Base-by-base conservation (phyloP, 176 grass and related monocot species). In the Ananas comosus region DNA sequence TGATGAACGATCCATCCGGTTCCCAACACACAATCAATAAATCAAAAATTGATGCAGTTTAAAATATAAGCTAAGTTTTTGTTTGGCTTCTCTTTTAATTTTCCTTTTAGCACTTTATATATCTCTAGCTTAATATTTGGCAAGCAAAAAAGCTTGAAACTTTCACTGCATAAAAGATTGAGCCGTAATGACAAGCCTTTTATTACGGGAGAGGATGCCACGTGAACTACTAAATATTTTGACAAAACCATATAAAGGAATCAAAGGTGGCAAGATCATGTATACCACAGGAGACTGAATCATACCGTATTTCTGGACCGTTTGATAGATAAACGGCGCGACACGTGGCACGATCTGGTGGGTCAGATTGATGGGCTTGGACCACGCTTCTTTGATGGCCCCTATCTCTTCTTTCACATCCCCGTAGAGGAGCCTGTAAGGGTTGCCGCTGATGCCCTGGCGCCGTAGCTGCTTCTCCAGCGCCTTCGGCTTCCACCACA, bases 401-500 rank as follows among this genome's bases (percentile, higher is more conserved):
- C 50, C 10, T 11, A 24, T 73, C 16, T 64, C 71, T 48, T 73
- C 71, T 3, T 63, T 63, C 53, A 73, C 7, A 10, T 73, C 71
- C 29, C 71, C 71, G 3, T 21, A 25, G 6, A 49, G 54, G 29
- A 73, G n/a, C 47, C 54, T 50, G 71, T 73, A 73, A 7, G 71
- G 42, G 14, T 73, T 73, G 54, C 71, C 71, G 48, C 9, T 13
- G 71, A 73, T 50, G n/a, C 71, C 71, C 22, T 73, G 71, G 42
- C 63, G n/a, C 4, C 17, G 49, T 11, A 73, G 16, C 6, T 48
- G 1, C 33, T n/a, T 73, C 56, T 73, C 71, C 54, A 73, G 2
- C 18, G 56, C 8, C 42, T 64, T 73, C 17, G 56, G 71, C 42
- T 73, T 64, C 71, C 71, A 73, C 71, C 71, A 73, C 14, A 73